Base-by-base conservation (phyloP, 2,329 filamentous ascomycete genomes). In the Paraconiothyrium brasiliense region DNA sequence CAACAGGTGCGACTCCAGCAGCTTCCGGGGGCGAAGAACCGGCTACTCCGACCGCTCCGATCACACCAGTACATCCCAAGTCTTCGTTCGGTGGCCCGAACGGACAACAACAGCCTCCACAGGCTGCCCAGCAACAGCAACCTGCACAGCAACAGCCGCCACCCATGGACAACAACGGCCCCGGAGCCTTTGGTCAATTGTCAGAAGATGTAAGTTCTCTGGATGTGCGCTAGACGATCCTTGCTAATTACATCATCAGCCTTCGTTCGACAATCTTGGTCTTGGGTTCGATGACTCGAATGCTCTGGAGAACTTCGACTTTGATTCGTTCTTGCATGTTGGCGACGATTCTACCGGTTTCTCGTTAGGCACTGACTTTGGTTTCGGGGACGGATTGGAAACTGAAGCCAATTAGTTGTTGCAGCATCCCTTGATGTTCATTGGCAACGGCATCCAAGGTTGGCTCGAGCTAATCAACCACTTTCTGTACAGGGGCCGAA, bases 251-350 rank as follows among this genome's bases (percentile, higher is more conserved):
- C 3, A 20, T 30, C 6, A 7, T 4, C 39, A 41, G 39, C 39
- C 39, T 41, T 41, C 39, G 14, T 41, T 68, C 58, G 75, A 78
- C 58, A 78, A 74, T 48, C 71, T 82, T 58, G 77, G 79, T 58
- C 79, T 83, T 63, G 74, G 72, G 51, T 69, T 75, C 82, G 83
- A 85, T 81, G 60, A 70, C 85, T 54, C 63, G 85, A 82, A 93
- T 88, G 84, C 92, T 84, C 82, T 87, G 81, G 70, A 88, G 81
- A 79, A 85, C 85, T 90, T 90, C 73, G 87, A 90, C 75, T 90
- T 90, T 73, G 88, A 90, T 71, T 87, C 85, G 16, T 90, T 90
- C 80, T 80, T 90, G 56, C 87, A 89, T 69, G 86, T 84, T 32
- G 80, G 78, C 44, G 81, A 81, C 43, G 85, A 85, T 66, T 80